A percentile compares a stretch with the other conserved stretches of the same genome.
phyloP scores from a whole-genome alignment of 805 yeast species.

The Ogataea siamensis region DNA sequence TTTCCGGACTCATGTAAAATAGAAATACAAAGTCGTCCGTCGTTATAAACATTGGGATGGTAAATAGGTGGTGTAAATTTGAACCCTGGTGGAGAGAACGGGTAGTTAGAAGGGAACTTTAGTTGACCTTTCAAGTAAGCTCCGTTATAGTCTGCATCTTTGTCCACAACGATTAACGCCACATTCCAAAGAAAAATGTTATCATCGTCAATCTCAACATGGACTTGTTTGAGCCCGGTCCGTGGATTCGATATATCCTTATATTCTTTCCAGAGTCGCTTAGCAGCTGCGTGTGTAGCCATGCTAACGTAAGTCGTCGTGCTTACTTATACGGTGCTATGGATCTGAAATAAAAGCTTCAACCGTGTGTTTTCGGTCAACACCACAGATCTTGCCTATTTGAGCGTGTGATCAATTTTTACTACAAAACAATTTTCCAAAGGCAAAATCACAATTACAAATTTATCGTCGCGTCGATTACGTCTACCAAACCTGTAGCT shows the following conservation, averaged over 20 bases:
- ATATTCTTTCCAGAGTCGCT: slow-evolving; percentile 83
- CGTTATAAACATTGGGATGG: slow-evolving; percentile 94
- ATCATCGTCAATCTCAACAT: slow-evolving; percentile 49
- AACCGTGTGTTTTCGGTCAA: slow-evolving; percentile 4
- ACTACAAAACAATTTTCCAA: slow-evolving; percentile 9
- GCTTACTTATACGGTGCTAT: not conserved
- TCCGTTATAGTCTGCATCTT: slow-evolving; percentile 89
- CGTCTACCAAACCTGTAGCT: slow-evolving; percentile 54
- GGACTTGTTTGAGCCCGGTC: slow-evolving; percentile 47
- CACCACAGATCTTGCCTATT: slow-evolving; percentile 10
- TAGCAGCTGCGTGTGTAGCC: slow-evolving; percentile 57
- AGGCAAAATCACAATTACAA: slow-evolving; percentile 7
- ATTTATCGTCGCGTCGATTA: slow-evolving; percentile 12
- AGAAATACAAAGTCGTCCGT: slow-evolving; percentile 91
- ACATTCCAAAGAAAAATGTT: slow-evolving; percentile 72
- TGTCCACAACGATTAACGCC: slow-evolving; percentile 88
- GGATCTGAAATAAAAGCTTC: slow-evolving; percentile 1
- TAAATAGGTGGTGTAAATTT: slow-evolving; percentile 92
- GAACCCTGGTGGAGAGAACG: slow-evolving; percentile 90
- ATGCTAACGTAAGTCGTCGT: slow-evolving; percentile 2
- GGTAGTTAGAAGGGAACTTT: slow-evolving; percentile 89
- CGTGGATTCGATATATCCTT: slow-evolving; percentile 92
- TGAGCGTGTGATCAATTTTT: slow-evolving; percentile 15
- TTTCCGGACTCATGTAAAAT: slow-evolving; percentile 84
- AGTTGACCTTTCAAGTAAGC: slow-evolving; percentile 93